Percentiles rank a stretch among this genome's conserved stretches.
Conservation (phyloP, 805 yeast genomes). For the Kuraishia cidri region DNA sequence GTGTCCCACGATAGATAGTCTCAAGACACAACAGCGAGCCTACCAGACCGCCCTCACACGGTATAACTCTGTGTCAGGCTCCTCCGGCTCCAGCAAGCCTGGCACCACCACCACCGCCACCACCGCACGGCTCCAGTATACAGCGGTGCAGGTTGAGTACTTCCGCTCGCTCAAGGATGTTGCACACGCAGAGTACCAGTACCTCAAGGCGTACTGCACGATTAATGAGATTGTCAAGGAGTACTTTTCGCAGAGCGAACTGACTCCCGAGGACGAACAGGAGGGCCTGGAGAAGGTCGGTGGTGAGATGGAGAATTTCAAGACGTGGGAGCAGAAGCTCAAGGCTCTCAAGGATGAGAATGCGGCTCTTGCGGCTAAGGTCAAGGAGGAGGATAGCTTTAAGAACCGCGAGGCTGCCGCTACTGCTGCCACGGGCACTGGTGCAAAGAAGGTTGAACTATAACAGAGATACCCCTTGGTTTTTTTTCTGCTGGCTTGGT, state of each 20-base stretch:
- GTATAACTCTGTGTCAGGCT: constrained; percentile 7
- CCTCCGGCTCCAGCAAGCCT: constrained; percentile 10
- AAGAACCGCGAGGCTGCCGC: no score
- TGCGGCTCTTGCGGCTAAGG: neutral
- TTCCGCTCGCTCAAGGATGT: constrained; percentile 14
- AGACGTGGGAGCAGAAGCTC: constrained; percentile 4
- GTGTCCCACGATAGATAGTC: constrained; percentile 9
- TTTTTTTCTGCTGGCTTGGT: no score
- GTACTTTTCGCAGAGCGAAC: constrained; percentile 12
- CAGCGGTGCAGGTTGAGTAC: constrained; percentile 14
- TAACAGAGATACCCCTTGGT: no score
- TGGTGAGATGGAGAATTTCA: constrained; percentile 5
- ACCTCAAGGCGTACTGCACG: constrained; percentile 13
- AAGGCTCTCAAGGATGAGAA: neutral
- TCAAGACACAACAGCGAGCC: constrained; percentile 9
- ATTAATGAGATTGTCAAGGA: constrained; percentile 14
- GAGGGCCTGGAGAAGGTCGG: constrained; percentile 6
- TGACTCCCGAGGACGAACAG: constrained; percentile 7
- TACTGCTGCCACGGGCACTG: no score
- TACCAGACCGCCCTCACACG: constrained; percentile 9
- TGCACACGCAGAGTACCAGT: constrained; percentile 16
- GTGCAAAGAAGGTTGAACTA: no score
- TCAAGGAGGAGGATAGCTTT: constrained; percentile 1
- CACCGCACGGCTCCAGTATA: no score
- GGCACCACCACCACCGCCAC: constrained; percentile 4